Evolutionary conservation across 768 basidiomycete genomes (phyloP), one percentile per base, ranked within the genome.

Genomic region (Xerocomus potaroensis): DNA sequence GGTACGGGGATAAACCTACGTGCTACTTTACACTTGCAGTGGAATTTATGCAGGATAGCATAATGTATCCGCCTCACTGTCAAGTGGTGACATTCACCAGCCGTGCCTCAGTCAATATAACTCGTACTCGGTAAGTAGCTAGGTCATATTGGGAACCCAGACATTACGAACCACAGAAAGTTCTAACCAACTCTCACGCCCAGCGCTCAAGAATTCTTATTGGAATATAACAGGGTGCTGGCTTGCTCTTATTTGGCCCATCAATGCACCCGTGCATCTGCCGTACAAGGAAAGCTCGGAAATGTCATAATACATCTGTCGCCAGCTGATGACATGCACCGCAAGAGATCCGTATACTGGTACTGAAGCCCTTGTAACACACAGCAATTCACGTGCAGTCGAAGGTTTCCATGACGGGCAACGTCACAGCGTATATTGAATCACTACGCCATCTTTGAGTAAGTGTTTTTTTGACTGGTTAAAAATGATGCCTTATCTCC

Each of bases 231-330:
- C n/a, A n/a, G n/a, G 5, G 16, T 16, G 14, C 33, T 35, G 8
- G 42, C 42, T 34, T 11, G 26, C 26, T 12, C 21, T 15, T 22
- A 5, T 23, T 19, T 40, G 18, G 19, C 15, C 4, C 15, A 12
- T 18, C 10, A 9, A 21, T 15, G 23, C 37, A 18, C 19, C 4
- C 27, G 34, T 21, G 18, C 23, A 33, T 29, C 36, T 37, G 15
- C 42, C 34, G 9, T 29, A 43, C 30, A 43, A 23, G 49, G 59
- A 49, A 61, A 41, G 45, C 59, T 53, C 53, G 47, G 56, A 61
- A 58, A 32, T 46, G 26, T 18, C 51, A 40, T 26, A 44, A 41
- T 49, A 47, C 3, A 2, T 3, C 18, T 33, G 8, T 16, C 15
- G 30, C 33, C 18, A 16, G 27, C 10, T 21, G 12, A 18, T 7